Base-by-base conservation (phyloP, 2,329 filamentous ascomycete species). In the Diaporthe sp. region DNA sequence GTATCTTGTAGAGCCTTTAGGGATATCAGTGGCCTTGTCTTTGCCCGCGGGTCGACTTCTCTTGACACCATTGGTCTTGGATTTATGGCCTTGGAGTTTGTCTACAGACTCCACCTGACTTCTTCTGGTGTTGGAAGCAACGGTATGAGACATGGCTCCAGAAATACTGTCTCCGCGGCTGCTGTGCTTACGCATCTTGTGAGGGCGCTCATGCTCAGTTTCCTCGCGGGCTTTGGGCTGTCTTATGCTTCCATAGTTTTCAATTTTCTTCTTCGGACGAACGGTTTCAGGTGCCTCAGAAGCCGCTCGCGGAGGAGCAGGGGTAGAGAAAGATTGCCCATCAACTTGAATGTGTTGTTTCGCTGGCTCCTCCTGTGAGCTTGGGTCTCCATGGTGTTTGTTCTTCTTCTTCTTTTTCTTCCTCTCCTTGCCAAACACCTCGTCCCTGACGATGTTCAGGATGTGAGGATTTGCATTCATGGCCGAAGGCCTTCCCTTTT, bases 391-490 rank as follows among this genome's bases (percentile, higher is more conserved):
- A 3, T 13, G 37, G 53, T 39, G 47, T 34, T 42, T 61, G 7
- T 10, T 42, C 47, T 31, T 71, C 55, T 74, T 47, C 25, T 34
- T 44, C 10, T 55, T 71, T 55, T 74, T 47, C 25, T 34, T 47
- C 12, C 61, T 7, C 10, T 61, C 47, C 4, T n/a, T 4, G 5
- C 61, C 61, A 10, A 55, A 49, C 3, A 55, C 20, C 17, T 73
- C 55, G 0, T 61, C 70, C 17, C 28, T 57, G 13, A 31, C 47
- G 28, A 63, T 39, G 22, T 73, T 73, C 9, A 70, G 47, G 10
- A 55, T 37, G 1, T 22, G 44, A 1, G n/a, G 22, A 25, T 51
- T 49, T 2, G 31, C 17, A 22, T 31, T 34, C 37, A 49, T 31
- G n/a, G 49, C 5, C 34, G 28, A 13, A 34, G n/a, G n/a, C 28